Base-by-base conservation (phyloP, 371 early-diverging fungal genomes). In the Mucor piriformis region DNA sequence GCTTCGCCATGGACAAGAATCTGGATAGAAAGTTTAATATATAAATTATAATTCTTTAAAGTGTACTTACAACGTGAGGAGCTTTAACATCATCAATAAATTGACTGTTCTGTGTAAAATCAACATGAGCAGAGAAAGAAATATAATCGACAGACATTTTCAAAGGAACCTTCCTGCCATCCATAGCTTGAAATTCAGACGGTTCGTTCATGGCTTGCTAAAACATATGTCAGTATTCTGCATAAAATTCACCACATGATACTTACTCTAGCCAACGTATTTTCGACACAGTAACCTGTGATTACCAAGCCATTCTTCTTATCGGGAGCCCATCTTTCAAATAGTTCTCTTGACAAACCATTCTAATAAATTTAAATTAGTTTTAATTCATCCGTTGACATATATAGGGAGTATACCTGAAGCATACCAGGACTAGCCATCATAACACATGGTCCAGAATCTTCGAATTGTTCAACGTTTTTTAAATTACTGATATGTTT, bases 381-480 rank as follows among this genome's bases (percentile, higher is more conserved):
- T 20, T 10, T 20, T 10, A 3, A 7, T 16, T 40, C 6, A 1
- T n/a, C 13, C 6, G 7, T 12, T 18, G 23, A 32, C 20, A 20
- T 3, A 10, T 18, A 20, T 7, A 34, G 60, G 40, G 72, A 88
- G 88, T 77, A 21, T 24, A 46, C 46, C 46, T 99, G 99, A 47
- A 99, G 80, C 99, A 99, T 99, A 48, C 99, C 99, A 1, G 99
- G 99, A 81, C 92, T 91, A 23, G 99, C 99, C 93, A 99, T 92
- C 90, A 99, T 97, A 10, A 99, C 99, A 83, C 99, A 99, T 1
- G 99, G 99, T 0, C 99, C 99, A 1, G 87, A 84, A 64, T 99
- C 99, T 53, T 99, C 98, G 76, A 99, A 97, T 46, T 90, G 88
- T n/a, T 90, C 88, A 61, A 96, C 89, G 63, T 93, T 91, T 61